These are phyloP conservation scores for Pugionium dolabratum DNA, from an alignment of 345 rosid species.

Conservation along the genomic window DNA sequence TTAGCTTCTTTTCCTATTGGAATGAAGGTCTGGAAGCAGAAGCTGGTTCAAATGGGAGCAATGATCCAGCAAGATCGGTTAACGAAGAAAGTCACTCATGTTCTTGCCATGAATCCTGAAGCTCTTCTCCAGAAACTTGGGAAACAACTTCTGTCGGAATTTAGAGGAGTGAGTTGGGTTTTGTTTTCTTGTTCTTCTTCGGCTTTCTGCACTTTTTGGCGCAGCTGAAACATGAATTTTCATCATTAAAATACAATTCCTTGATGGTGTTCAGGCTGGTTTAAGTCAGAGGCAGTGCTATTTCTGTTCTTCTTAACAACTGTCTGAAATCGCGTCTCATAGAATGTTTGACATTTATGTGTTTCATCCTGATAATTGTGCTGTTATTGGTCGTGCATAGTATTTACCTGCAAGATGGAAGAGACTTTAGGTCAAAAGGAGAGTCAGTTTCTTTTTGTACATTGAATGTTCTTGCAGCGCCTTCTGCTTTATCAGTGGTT, in stretches of 20 bases:
- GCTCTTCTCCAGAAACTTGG: conserved; percentile 49
- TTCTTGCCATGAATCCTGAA: conserved; percentile 56
- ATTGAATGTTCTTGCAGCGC: conserved; percentile 48
- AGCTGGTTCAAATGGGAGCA: conserved; percentile 85
- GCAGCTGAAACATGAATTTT: not conserved
- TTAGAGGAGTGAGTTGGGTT: conserved; percentile 56
- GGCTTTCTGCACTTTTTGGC: not conserved
- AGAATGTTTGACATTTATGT: not conserved
- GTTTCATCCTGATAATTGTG: not conserved
- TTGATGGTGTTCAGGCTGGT: not conserved
- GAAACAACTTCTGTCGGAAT: conserved; percentile 45
- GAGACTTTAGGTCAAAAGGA: not conserved
- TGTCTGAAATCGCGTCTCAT: not conserved
- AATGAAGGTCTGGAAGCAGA: conserved; percentile 84
- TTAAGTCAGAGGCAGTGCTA: not conserved
- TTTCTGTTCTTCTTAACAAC: not conserved
- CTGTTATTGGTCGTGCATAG: not conserved
- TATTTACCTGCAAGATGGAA: conserved; percentile 11
- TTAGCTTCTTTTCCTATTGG: not conserved
- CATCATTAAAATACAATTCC: not conserved
- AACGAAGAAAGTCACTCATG: conserved; percentile 60
- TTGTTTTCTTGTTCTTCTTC: not conserved
- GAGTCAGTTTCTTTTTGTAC: not conserved
- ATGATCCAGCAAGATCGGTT: conserved; percentile 47
- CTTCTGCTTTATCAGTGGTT: conserved; percentile 76